Evolutionary conservation across 306 rosid genomes (phyloP).

Genomic region (Casuarina equisetifolia): DNA sequence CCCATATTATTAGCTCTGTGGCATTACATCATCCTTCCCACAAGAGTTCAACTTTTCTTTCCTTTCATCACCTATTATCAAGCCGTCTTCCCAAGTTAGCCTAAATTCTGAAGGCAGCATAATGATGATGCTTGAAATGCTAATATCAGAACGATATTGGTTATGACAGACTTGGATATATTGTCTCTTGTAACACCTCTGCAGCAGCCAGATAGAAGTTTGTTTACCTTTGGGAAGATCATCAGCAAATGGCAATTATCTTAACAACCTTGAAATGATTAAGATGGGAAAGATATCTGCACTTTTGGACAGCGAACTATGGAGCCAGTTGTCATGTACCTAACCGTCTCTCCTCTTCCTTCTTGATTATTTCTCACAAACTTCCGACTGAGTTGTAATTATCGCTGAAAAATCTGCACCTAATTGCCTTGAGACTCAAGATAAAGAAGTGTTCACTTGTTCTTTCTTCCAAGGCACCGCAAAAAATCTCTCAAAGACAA

Average conservation of each 20-base stretch:
- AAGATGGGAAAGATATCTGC: not conserved
- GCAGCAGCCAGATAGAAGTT: too few species aligned
- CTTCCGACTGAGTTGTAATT: slow-evolving; percentile 24
- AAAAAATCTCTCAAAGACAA: slow-evolving; percentile 19
- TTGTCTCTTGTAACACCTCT: too few species aligned
- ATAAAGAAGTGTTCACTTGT: slow-evolving; percentile 21
- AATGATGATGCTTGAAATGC: too few species aligned
- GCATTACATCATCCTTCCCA: too few species aligned
- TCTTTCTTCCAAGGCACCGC: slow-evolving; percentile 27
- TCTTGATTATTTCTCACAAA: slow-evolving; percentile 2
- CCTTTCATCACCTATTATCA: not conserved
- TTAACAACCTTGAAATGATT: not conserved
- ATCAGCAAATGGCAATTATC: slow-evolving; percentile 24
- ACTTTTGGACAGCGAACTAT: not conserved
- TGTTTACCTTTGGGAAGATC: not conserved
- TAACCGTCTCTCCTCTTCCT: slow-evolving; percentile 9
- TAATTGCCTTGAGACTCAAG: slow-evolving; percentile 28
- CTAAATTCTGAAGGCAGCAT: not conserved
- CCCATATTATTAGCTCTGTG: too few species aligned
- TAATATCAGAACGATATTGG: too few species aligned
- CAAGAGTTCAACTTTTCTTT: too few species aligned
- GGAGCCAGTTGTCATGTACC: not conserved
- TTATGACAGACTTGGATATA: too few species aligned
- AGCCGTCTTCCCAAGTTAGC: not conserved
- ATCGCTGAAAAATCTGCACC: slow-evolving; percentile 7